phyloP scores from a whole-genome alignment of 768 basidiomycete genomes.

The Suillus plorans region DNA sequence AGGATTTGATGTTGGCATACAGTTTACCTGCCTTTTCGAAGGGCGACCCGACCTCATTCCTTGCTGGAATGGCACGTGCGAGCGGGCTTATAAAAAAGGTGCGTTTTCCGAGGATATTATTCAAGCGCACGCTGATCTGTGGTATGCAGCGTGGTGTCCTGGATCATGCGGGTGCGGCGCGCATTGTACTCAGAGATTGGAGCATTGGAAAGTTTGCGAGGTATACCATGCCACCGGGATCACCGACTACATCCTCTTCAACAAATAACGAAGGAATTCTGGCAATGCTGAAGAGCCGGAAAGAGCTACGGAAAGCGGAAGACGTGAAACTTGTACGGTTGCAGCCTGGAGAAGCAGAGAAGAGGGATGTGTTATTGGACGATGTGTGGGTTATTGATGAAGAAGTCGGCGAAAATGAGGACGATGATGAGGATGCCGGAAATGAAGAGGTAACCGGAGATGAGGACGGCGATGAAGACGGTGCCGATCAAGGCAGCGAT shows the following conservation, averaged over 20 bases:
- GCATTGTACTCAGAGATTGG: slow-evolving; percentile 86
- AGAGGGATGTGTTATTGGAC: slow-evolving; percentile 41
- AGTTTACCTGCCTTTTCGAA: slow-evolving; percentile 74
- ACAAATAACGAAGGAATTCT: slow-evolving; percentile 50
- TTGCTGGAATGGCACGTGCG: slow-evolving; percentile 74
- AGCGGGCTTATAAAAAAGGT: slow-evolving; percentile 80
- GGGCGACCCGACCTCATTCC: slow-evolving; percentile 70
- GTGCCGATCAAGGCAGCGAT: slow-evolving; percentile 34
- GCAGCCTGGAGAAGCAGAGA: slow-evolving; percentile 37
- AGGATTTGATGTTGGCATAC: slow-evolving; percentile 91
- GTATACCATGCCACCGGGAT: slow-evolving; percentile 58
- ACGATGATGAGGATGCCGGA: slow-evolving; percentile 36
- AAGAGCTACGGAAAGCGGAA: slow-evolving; percentile 60
- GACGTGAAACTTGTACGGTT: slow-evolving; percentile 61
- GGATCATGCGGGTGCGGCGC: slow-evolving; percentile 74
- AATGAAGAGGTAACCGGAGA: slow-evolving; percentile 39
- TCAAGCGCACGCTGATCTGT: slow-evolving; percentile 11
- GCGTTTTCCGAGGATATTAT: slow-evolving; percentile 12
- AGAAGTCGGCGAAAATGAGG: slow-evolving; percentile 30
- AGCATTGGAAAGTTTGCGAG: slow-evolving; percentile 68
- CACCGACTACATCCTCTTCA: slow-evolving; percentile 8
- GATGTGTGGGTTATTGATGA: slow-evolving; percentile 33
- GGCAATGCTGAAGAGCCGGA: slow-evolving; percentile 47
- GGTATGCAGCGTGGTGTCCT: slow-evolving; percentile 60
- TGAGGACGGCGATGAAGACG: slow-evolving; percentile 21